Base-by-base conservation (phyloP, 176 grass and related monocot species). In the Elymus sibiricus region DNA sequence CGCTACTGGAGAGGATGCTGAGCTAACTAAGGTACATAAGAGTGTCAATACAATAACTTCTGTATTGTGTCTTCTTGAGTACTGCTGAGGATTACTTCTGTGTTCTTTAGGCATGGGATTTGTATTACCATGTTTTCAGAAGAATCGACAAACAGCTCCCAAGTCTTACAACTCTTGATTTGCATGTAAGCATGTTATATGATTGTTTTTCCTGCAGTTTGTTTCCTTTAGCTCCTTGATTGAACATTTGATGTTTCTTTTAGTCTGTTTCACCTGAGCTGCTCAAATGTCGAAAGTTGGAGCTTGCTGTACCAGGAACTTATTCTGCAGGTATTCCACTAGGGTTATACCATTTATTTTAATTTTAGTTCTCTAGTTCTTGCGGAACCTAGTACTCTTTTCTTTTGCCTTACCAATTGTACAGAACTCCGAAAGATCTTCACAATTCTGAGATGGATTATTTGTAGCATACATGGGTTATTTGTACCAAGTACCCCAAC, bases 121-220 rank as follows among this genome's bases (percentile, higher is more conserved):
- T 98, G 79, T 98, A 98, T 88, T 98, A 98, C 84, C 97, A 98
- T 92, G 97, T 98, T 82, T 98, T 98, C 68, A 92, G 92, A 94
- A 95, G 97, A 92, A 98, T 98, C 1, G 97, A 98, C 85, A 98
- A 98, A 89, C 97, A 98, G 82, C 97, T 98, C 78, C 97, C 97
- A 32, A 92, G 97, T 86, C 97, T 98, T 69, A 98, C 94, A 67
- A 98, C 92, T 68, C 90, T 95, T 15, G 97, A 98, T 86, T 89
- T 98, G 78, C 93, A 92, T 26, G 97, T 85, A 92, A 94, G 94
- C 59, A 82, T 39, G 68, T 78, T 77, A 37, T 78, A 59, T 85
- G 80, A 40, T 92, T 90, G 82, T 37, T 78, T 21, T 10, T 14
- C 15, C 6, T 53, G 34, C 42, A 19, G 2, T 82, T 86, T 56